A percentile compares a stretch with the other conserved stretches of the same genome.
Conservation (phyloP, 2,329 filamentous ascomycete genomes). For the Fusarium euwallaceae region DNA sequence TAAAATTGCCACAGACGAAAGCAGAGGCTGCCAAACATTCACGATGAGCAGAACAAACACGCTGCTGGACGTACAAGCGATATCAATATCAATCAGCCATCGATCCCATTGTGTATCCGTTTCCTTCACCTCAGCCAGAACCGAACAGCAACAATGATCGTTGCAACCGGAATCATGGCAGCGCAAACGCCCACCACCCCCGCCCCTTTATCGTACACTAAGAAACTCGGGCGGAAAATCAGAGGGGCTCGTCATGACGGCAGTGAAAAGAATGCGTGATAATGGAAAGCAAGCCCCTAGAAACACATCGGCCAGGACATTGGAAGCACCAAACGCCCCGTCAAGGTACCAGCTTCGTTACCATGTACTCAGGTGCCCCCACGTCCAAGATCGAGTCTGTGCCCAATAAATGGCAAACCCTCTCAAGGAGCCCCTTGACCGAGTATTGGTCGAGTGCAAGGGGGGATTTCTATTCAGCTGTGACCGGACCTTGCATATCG, state of each 20-base stretch:
- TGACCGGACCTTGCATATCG: not conserved
- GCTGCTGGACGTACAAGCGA: not conserved
- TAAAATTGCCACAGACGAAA: not conserved
- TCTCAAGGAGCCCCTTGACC: not conserved
- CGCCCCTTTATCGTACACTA: not conserved
- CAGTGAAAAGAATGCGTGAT: not conserved
- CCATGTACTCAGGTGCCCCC: not conserved
- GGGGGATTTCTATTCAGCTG: not conserved
- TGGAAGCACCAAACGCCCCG: not conserved
- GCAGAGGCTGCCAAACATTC: not conserved
- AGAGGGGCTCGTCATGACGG: not conserved
- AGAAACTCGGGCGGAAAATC: not conserved
- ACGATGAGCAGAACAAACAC: rapidly evolving
- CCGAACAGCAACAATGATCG: not conserved
- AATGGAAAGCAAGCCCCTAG: not conserved
- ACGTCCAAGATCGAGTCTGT: not conserved
- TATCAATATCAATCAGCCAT: slow-evolving; percentile 6
- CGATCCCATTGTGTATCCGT: not conserved
- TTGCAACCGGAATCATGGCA: not conserved
- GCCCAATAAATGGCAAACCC: not conserved
- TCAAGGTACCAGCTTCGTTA: not conserved
- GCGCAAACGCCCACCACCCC: not conserved
- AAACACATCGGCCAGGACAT: not conserved
- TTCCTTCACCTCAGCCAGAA: slow-evolving; percentile 10
- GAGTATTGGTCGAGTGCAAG: not conserved